Evolutionary conservation across 2,329 filamentous ascomycete species (phyloP), one percentile per base, ranked within the genome.

Genomic region (Aspergillus hortae): DNA sequence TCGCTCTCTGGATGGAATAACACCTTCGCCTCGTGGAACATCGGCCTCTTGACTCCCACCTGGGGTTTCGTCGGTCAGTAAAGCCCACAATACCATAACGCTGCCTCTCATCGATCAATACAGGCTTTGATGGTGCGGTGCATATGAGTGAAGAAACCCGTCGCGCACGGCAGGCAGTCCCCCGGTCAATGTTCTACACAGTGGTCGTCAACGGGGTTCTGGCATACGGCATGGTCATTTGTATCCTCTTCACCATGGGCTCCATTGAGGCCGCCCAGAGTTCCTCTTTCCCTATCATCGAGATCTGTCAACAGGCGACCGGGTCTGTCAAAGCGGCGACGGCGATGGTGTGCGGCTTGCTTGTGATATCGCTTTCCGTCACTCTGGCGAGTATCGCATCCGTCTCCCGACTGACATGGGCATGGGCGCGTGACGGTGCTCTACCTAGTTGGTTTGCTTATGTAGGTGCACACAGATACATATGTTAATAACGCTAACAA

Each of bases 351-450:
- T 52, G 44, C 4, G 44, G 38, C 1, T 61, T 74, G 6, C 62
- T 66, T 0, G 62, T 73, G 0, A 59, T 78, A 12, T 63, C 71
- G 0, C 55, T 75, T 0, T 58, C 76, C 33, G 63, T 69, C 14
- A 67, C 72, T 46, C 65, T 74, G 36, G 69, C 71, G 0, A 70
- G 70, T 33, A 71, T 76, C 46, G 76, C 78, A 1, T 78, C 77
- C 0, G 74, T 74, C 0, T 77, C 76, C 0, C 73, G 77, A 3
- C 60, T 80, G 1, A 74, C 75, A 0, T 80, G 77, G 77, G 74
- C 74, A 0, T 80, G 78, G 66, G 73, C 77, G 11, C 62, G 73
- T 4, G 78, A 80, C 49, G 74, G 74, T 3, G 77, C 74, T 5
- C 58, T 79, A 0, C 76, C 76, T 4, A 30, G 21, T 0, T 60